Base-by-base conservation (phyloP, 2,329 filamentous ascomycete species). In the Podosphaera aphanis region DNA sequence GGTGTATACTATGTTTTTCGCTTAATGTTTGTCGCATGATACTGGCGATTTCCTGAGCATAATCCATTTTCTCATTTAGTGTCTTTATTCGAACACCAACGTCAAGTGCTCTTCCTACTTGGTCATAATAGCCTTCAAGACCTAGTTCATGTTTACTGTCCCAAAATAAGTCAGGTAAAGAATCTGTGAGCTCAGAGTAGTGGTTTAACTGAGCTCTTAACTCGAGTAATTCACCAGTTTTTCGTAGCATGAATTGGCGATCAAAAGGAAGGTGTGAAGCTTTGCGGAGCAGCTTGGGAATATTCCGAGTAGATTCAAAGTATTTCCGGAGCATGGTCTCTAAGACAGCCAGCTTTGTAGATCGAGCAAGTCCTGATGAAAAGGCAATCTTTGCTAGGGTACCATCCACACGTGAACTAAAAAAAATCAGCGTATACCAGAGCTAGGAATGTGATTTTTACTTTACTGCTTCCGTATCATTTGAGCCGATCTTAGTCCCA, bases 61-160 rank as follows among this genome's bases (percentile, higher is more conserved):
- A 95, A 57, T 93, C 88, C 74, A 98, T 92, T 65, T 93, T 93
- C 64, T 93, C 83, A 60, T 98, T 98, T 53, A 95, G 64, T 16
- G 83, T 77, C 56, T 82, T 83, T 63, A 95, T 95, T 44, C 90
- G 73, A 21, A 90, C 83, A 29, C 83, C 82, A 20, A 95, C 86
- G 61, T 95, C 90, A 31, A 98, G 70, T 0, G 85, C 84, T 46
- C 79, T 75, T 36, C 88, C 86, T 36, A 94, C 84, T 61, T 90
- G 82, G 53, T 93, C 86, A 61, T 95, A 98, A 64, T 94, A 95
- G 25, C 79, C 81, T 61, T 94, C 90, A 2, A 98, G 69, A 0
- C 85, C 83, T 2, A 94, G 73, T 60, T 94, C 86, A 55, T 90
- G 80, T 43, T 77, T 73, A 54, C 74, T 81, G 61, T 98, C 90